Evolutionary conservation across 352 stramenopile genomes (phyloP), one percentile per base, ranked within the genome.

Genomic region (Phytophthora chlamydospora): DNA sequence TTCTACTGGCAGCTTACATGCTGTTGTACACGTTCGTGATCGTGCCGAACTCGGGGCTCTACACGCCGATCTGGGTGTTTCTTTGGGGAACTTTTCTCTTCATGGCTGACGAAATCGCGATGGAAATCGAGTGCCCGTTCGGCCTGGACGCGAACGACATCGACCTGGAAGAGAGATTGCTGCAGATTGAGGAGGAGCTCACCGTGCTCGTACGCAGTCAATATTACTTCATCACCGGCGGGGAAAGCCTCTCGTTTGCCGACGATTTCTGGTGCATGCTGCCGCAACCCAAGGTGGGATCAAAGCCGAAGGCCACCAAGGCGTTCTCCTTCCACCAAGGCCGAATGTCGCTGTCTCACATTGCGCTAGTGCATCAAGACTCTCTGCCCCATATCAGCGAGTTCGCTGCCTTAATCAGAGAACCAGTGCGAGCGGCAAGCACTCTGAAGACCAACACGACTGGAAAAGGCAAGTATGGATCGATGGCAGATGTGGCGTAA

Each of bases 61-160:
- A 85, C 55, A 89, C 83, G 4, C 83, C 83, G 4, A 45, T 92
- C 14, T 90, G 83, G 80, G 80, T 92, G 4, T 92, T 90, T 34
- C 19, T 80, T 13, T 92, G 83, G 83, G 79, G 83, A 12, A 76
- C 85, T 14, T 89, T 92, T 66, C 68, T 92, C 13, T 90, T 92
- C 68, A 88, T 84, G 40, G 80, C 80, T 1, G 83, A 92, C 52
- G 78, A 90, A 50, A 70, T 92, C 11, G 81, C 83, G 0, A 84
- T 88, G 73, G 83, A 92, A 54, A 90, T 92, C 39, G 81, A 92
- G 53, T 89, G 78, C 29, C 81, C 83, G 6, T 90, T 92, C 38
- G 83, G 81, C 0, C 33, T 89, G 19, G 83, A 92, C 29, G 75
- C 78, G 14, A 90, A 92, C 55, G 83, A 92, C 50, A 90, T 92